Percentiles rank a stretch among this genome's conserved stretches.
Evolutionary conservation across 1,284 basidiomycete species (phyloP).

Genomic region (Puccinia horiana): DNA sequence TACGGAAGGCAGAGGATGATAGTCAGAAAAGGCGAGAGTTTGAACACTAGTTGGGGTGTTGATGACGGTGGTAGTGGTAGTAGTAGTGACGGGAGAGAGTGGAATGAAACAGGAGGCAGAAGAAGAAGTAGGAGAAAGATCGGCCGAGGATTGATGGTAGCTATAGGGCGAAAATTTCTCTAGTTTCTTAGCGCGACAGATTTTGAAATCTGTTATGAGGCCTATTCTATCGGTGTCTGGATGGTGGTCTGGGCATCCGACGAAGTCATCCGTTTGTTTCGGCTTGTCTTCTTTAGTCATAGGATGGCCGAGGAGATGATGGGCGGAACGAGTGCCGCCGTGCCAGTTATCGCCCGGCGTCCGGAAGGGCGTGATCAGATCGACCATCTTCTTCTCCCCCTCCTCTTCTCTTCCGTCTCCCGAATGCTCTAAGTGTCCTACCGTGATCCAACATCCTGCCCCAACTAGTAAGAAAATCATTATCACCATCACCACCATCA

Average conservation of each 20-base stretch:
- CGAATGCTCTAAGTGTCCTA: background rate
- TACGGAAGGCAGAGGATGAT: background rate
- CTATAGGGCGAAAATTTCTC: background rate
- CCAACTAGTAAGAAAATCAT: background rate
- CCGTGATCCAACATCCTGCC: background rate
- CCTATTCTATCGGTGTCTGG: background rate
- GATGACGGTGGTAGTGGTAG: background rate
- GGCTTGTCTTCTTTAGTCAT: no score
- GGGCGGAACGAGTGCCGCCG: no score
- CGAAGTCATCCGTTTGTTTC: no score
- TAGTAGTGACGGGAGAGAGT: background rate
- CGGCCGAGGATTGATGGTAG: background rate
- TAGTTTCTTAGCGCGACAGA: background rate
- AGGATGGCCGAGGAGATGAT: no score
- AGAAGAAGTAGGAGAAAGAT: background rate
- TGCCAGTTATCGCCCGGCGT: no score
- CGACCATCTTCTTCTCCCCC: background rate
- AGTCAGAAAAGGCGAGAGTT: slow-evolving; percentile 9
- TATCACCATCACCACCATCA: background rate
- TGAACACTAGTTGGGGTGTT: background rate
- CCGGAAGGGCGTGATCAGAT: background rate
- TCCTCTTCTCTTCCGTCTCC: background rate
- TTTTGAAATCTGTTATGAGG: background rate
- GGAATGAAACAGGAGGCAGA: background rate
- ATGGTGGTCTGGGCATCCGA: background rate